Conservation (phyloP, 345 rosid genomes). For the Sapria himalayana region DNA sequence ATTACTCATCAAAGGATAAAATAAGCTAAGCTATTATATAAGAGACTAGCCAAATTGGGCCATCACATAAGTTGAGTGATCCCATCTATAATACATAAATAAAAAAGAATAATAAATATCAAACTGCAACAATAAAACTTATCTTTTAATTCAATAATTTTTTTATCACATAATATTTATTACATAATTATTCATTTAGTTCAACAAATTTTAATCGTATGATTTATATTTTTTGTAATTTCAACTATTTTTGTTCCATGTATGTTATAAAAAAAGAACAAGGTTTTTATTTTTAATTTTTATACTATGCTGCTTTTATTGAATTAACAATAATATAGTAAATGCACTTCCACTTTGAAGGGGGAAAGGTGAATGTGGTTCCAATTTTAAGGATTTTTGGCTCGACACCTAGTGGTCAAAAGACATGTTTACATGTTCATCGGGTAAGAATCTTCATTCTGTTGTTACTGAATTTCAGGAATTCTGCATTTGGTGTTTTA, state of each 20-base stretch:
- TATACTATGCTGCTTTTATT: slow-evolving; percentile 1
- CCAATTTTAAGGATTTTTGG: slow-evolving; percentile 80
- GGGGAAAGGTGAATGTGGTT: slow-evolving; percentile 64
- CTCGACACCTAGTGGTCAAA: slow-evolving; percentile 82
- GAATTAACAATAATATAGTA: too few relatives aligned
- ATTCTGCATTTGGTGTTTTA: neutral
- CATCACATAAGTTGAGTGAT: too few relatives aligned
- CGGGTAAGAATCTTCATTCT: slow-evolving; percentile 20
- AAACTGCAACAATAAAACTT: too few relatives aligned
- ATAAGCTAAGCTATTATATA: too few relatives aligned
- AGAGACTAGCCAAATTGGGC: too few relatives aligned
- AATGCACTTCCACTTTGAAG: too few relatives aligned
- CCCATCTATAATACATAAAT: too few relatives aligned
- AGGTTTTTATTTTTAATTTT: neutral
- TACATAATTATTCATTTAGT: neutral
- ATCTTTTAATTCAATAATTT: too few relatives aligned
- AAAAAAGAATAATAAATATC: too few relatives aligned
- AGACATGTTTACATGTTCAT: slow-evolving; percentile 86
- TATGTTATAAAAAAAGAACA: neutral
- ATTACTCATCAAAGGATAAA: too few relatives aligned
- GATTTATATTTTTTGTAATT: neutral
- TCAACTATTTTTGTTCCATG: neutral
- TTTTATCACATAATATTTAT: neutral
- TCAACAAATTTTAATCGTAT: neutral
- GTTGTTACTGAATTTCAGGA: neutral